Percentiles rank a stretch among this genome's conserved stretches.
Conservation (phyloP, 2,329 filamentous ascomycete genomes). For the Colletotrichum incanum region DNA sequence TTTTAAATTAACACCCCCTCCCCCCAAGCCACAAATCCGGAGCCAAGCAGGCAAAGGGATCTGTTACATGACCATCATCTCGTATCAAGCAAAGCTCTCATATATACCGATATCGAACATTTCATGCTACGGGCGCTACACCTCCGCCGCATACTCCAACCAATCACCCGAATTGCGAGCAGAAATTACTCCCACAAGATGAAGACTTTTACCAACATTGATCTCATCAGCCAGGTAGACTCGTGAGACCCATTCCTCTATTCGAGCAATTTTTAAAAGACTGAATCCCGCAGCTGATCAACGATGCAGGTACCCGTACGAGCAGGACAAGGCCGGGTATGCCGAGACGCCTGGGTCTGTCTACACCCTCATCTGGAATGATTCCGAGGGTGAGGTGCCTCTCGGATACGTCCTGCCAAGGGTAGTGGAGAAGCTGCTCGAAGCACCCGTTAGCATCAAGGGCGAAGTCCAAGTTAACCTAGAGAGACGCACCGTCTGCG, state of each 20-base stretch:
- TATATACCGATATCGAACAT: neutral
- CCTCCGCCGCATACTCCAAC: neutral
- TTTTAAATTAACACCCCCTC: too few relatives aligned
- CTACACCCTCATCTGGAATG: conserved; percentile 76
- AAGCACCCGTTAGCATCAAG: conserved; percentile 65
- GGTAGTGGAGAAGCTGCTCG: conserved; percentile 65
- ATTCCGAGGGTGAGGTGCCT: conserved; percentile 73
- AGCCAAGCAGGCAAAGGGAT: neutral
- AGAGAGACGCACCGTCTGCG: conserved; percentile 72
- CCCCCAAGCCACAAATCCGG: too few relatives aligned
- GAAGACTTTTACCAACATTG: conserved; percentile 58
- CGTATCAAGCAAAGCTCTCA: neutral
- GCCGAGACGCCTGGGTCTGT: conserved; percentile 71
- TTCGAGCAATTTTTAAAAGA: neutral
- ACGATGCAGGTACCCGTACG: conserved; percentile 81
- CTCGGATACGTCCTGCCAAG: conserved; percentile 74
- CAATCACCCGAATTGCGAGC: conserved; percentile 26
- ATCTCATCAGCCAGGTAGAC: conserved; percentile 69
- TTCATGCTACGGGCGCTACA: conserved; percentile 6
- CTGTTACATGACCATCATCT: neutral
- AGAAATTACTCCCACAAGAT: conserved; percentile 44
- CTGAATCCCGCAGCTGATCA: conserved; percentile 14
- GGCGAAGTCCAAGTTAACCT: conserved; percentile 75
- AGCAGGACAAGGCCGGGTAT: conserved; percentile 72
- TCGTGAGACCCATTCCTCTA: conserved; percentile 58